These are phyloP conservation scores for Mrakia hoshinonis DNA, from an alignment of 768 basidiomycete genomes.

Conservation along the genomic window DNA sequence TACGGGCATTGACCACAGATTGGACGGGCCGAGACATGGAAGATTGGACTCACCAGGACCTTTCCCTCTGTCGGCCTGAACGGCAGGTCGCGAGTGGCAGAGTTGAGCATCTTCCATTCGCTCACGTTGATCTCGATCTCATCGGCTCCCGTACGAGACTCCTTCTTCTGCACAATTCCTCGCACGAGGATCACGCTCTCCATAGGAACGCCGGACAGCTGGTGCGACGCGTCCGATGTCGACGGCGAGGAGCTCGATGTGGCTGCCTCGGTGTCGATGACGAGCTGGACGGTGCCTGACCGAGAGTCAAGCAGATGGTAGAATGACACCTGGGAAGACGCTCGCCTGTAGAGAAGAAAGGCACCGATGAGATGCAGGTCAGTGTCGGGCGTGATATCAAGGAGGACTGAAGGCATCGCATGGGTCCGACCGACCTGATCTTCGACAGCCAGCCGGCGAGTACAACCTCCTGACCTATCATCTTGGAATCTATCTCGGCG, in stretches of 20 bases:
- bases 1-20: too few relatives aligned
- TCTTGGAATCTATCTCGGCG: conserved; percentile 49
- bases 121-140: conserved; percentile 72
- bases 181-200: conserved; percentile 71
- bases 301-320: conserved; percentile 69
- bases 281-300: conserved; percentile 67
- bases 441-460: conserved; percentile 75
- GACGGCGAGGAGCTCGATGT: conserved; percentile 31
- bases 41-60: conserved; percentile 54
- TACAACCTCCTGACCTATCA: conserved; percentile 55
- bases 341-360: conserved; percentile 49
- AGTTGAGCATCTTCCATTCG: conserved; percentile 65
- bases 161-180: conserved; percentile 52
- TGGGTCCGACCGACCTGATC: conserved; percentile 54
- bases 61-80: conserved; percentile 72
- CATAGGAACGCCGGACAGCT: conserved; percentile 57
- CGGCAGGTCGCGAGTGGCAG: conserved; percentile 61
- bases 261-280: conserved; percentile 44
- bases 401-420: not conserved
- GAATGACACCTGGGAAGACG: conserved; percentile 65
- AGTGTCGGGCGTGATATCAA: conserved; percentile 27
- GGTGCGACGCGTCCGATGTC: conserved; percentile 38
- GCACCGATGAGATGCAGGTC: conserved; percentile 27
- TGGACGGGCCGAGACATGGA: too few relatives aligned
- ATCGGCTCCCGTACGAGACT: conserved; percentile 15